Evolutionary conservation across 2,329 filamentous ascomycete species (phyloP).

Genomic region (Talaromyces marneffei): DNA sequence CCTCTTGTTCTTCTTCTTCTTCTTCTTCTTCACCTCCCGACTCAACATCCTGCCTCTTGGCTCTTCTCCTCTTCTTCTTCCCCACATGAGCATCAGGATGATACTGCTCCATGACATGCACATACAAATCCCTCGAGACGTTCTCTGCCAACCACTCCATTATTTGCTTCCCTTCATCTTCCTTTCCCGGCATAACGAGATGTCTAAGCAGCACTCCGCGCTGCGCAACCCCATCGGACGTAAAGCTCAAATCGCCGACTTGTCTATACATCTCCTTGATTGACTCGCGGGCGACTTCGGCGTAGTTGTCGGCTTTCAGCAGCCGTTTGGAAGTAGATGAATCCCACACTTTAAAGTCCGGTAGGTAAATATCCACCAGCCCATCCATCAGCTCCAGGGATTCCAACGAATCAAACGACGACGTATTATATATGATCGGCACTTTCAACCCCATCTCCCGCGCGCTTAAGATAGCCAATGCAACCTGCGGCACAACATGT

Average conservation of each 20-base stretch:
- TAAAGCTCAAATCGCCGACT: constrained; percentile 79
- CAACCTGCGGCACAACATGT: constrained; percentile 79
- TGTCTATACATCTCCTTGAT: constrained; percentile 74
- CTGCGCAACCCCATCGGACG: constrained; percentile 72
- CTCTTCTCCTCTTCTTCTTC: constrained; percentile 49
- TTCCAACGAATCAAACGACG: constrained; percentile 68
- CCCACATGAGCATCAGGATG: constrained; percentile 75
- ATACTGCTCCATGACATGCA: constrained; percentile 89
- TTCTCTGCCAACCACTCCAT: constrained; percentile 70
- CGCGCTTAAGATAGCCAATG: constrained; percentile 67
- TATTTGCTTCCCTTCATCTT: constrained; percentile 66
- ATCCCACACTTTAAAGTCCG: constrained; percentile 81
- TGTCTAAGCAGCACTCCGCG: constrained; percentile 70
- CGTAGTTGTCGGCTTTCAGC: constrained; percentile 73
- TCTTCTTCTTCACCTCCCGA: constrained; percentile 23
- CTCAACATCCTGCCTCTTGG: constrained; percentile 21
- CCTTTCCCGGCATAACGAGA: constrained; percentile 77
- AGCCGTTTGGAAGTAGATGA: constrained; percentile 60
- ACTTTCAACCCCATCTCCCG: constrained; percentile 62
- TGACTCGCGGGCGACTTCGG: constrained; percentile 65
- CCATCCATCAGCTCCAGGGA: constrained; percentile 70
- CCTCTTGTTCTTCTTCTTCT: constrained; percentile 16
- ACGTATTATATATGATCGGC: constrained; percentile 81
- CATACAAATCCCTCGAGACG: constrained; percentile 67
- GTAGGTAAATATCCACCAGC: constrained; percentile 78